A percentile compares a stretch with the other conserved stretches of the same genome.
These are phyloP conservation scores for Melastoma malabathricum DNA, from an alignment of 345 rosid species.

Conservation along the genomic window DNA sequence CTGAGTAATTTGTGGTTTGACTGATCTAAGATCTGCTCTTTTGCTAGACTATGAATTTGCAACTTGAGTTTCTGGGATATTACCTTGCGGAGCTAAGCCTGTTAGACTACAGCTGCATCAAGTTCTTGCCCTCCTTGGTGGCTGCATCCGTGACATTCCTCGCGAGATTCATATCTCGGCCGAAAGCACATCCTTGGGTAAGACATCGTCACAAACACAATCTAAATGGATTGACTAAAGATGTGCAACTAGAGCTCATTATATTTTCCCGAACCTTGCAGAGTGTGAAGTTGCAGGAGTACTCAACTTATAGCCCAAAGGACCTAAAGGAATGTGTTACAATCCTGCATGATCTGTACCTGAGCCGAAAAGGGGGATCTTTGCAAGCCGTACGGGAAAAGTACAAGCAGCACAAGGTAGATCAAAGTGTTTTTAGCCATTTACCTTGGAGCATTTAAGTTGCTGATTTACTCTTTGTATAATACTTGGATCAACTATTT, in stretches of 20 bases:
- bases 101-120: conserved; percentile 46
- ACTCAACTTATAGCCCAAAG: conserved; percentile 34
- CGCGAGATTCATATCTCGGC: conserved; percentile 31
- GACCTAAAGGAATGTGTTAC: conserved; percentile 40
- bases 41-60: conserved; percentile 23
- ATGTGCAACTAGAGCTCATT: background rate
- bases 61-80: conserved; percentile 41
- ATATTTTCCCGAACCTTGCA: conserved; percentile 8
- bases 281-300: conserved; percentile 25
- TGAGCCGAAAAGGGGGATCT: conserved; percentile 26
- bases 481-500: background rate
- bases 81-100: conserved; percentile 62
- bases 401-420: conserved; percentile 50
- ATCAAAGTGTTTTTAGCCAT: too few species aligned
- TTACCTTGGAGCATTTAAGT: too few species aligned
- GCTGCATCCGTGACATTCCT: conserved; percentile 54
- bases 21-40: background rate
- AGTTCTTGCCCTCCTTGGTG: conserved; percentile 48
- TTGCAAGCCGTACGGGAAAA: conserved; percentile 38
- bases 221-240: too few species aligned
- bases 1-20: conserved; percentile 1
- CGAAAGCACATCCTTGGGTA: conserved; percentile 54
- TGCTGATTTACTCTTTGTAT: background rate
- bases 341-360: conserved; percentile 32
- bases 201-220: background rate